These are phyloP conservation scores for Colletotrichum tropicicola DNA, from an alignment of 2,329 filamentous ascomycete species.

Conservation along the genomic window DNA sequence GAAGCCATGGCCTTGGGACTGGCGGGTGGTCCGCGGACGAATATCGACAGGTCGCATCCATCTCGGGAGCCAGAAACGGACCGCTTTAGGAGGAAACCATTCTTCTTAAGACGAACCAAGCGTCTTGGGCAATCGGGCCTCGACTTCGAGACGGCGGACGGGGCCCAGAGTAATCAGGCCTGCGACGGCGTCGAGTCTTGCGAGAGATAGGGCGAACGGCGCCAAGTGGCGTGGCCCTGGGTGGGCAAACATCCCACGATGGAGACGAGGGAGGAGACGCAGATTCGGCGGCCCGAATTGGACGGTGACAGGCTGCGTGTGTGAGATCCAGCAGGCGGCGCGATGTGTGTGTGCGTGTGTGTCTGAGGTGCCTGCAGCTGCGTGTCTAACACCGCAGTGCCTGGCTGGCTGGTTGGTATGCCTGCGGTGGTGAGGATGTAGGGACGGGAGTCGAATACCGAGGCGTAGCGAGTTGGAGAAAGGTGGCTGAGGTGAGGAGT, in stretches of 20 bases:
- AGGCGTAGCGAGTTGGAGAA: constrained; percentile 18
- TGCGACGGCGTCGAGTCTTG: neutral
- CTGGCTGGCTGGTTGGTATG: too few species aligned
- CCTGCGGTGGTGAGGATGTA: neutral
- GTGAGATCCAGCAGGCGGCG: constrained; percentile 13
- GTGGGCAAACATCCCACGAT: constrained; percentile 27
- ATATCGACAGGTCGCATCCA: neutral
- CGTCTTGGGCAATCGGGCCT: constrained; percentile 3
- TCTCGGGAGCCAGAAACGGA: constrained; percentile 14
- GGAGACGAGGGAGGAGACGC: neutral
- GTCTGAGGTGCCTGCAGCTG: too few species aligned
- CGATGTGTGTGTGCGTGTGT: too few species aligned
- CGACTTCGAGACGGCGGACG: constrained; percentile 12
- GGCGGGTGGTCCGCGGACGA: neutral
- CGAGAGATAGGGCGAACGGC: constrained; percentile 4
- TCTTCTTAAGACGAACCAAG: constrained; percentile 22
- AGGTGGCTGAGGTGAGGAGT: constrained; percentile 1
- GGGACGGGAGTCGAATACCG: constrained; percentile 10
- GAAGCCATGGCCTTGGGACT: neutral
- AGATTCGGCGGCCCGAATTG: constrained; percentile 17
- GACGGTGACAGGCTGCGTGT: neutral
- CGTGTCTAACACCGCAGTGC: too few species aligned
- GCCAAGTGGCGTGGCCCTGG: constrained; percentile 2
- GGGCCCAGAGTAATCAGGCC: constrained; percentile 19
- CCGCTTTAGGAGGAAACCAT: constrained; percentile 3